Conservation (phyloP, 1,284 basidiomycete genomes). For the Heterobasidion occidentale region DNA sequence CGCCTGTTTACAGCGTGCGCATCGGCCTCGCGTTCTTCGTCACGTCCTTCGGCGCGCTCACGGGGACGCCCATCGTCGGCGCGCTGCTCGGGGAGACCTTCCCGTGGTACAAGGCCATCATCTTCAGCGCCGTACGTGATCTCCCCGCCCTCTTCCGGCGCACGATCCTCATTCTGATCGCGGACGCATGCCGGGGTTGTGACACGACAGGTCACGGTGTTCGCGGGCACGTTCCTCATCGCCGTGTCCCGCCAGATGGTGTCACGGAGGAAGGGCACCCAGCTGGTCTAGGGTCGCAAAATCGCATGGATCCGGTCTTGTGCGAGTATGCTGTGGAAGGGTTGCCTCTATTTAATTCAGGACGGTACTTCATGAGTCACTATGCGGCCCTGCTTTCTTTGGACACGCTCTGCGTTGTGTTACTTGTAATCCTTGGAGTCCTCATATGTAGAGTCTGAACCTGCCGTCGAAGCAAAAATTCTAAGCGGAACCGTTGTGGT, state of each 20-base stretch:
- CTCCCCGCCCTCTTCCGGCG: not conserved
- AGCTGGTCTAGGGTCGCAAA: not conserved
- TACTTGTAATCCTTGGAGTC: too few relatives aligned
- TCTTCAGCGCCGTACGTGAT: constrained; percentile 4
- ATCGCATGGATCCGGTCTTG: too few relatives aligned
- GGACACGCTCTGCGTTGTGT: too few relatives aligned
- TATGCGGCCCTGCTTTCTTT: too few relatives aligned
- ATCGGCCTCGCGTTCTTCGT: constrained; percentile 2
- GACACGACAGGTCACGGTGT: not conserved
- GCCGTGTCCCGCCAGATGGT: not conserved
- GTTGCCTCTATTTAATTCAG: too few relatives aligned
- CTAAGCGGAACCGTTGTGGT: too few relatives aligned
- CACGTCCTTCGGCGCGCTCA: not conserved
- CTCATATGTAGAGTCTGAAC: too few relatives aligned
- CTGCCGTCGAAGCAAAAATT: too few relatives aligned
- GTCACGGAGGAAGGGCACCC: constrained; percentile 1
- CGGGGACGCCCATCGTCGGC: constrained; percentile 3
- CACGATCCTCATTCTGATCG: not conserved
- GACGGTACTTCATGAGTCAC: too few relatives aligned
- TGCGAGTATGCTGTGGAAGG: too few relatives aligned
- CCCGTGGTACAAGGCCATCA: constrained; percentile 1
- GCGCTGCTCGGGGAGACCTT: constrained; percentile 1
- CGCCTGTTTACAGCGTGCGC: not conserved
- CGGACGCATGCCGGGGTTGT: not conserved
- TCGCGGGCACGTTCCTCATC: not conserved